Base-by-base conservation (phyloP, 768 basidiomycete genomes). In the Dioszegia crocea region DNA sequence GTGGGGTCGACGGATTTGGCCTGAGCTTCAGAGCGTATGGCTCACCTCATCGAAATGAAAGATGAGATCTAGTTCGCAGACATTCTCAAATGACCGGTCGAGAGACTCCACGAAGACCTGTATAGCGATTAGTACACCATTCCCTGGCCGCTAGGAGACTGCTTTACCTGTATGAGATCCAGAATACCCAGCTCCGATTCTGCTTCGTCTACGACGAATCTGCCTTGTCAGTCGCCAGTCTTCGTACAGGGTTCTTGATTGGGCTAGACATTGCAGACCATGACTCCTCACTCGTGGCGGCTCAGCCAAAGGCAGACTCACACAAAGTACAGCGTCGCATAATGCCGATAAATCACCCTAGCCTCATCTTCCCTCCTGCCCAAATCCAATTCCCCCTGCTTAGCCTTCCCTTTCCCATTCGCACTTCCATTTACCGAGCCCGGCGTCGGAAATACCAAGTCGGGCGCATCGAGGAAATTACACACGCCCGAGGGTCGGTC, bases 41-140 rank as follows among this genome's bases (percentile, higher is more conserved):
- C 82, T 30, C 65, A 90, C 93, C 82, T 98, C 92, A 76, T 98
- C 96, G 70, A 97, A 99, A 76, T 97, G 93, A 77, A 98, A 99
- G 50, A 99, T 93, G 12, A 99, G 82, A 76, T 99, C 96, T 44
- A 99, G 81, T 77, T 99, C 96, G 78, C 96, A 98, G 0, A 99
- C 96, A 70, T 97, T 98, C 80, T 96, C 91, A 73, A 98, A 99
- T 16, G 91, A 86, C 36, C 91, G 82, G 77, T 99, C 96, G 33
- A 99, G 82, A 2, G 90, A 87, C 80, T 99, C 96, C 58, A 99
- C 96, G 70, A 99, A 91, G 17, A 99, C 96, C 93, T 93, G 62
- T 0, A 10, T 58, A 45, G 39, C 16, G 38, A 43, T 9, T 17
- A 6, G 14, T 33, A 6, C n/a, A n/a, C n/a, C n/a, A n/a, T n/a